Percentiles rank a stretch among this genome's conserved stretches.
phyloP scores from a whole-genome alignment of 257 asterid species.

The Thymus quinquecostatus region DNA sequence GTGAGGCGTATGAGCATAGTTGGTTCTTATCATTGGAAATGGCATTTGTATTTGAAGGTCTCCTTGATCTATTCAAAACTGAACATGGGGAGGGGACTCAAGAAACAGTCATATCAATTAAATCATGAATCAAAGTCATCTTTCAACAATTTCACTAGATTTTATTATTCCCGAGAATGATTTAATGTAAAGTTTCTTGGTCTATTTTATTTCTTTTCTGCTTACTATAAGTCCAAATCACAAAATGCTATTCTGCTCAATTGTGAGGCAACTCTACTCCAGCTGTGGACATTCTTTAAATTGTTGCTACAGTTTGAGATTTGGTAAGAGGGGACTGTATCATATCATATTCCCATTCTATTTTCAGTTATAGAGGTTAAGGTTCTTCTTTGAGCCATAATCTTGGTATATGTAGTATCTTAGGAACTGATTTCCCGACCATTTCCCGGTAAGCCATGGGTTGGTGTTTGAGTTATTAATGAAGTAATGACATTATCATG shows the following conservation, averaged over 20 bases:
- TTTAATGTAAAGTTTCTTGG: not conserved
- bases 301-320: not conserved
- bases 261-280: not conserved
- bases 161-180: too few relatives aligned
- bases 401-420: not conserved
- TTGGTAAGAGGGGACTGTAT: not conserved
- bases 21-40: constrained; percentile 14
- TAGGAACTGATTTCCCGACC: not conserved
- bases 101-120: constrained; percentile 8
- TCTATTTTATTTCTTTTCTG: not conserved
- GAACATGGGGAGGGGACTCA: constrained; percentile 8
- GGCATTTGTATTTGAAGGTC: constrained; percentile 12
- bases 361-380: not conserved
- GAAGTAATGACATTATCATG: not conserved
- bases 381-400: not conserved
- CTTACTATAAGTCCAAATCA: not conserved
- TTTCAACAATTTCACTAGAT: constrained; percentile 5
- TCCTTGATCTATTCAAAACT: constrained; percentile 7
- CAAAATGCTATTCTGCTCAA: constrained; percentile 5
- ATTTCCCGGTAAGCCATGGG: not conserved
- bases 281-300: not conserved
- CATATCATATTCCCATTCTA: not conserved
- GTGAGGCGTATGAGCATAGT: constrained; percentile 12
- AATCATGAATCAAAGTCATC: constrained; percentile 14
- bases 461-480: constrained; percentile 12